Evolutionary conservation across 768 basidiomycete species (phyloP).

Genomic region (Rickenella mellea): DNA sequence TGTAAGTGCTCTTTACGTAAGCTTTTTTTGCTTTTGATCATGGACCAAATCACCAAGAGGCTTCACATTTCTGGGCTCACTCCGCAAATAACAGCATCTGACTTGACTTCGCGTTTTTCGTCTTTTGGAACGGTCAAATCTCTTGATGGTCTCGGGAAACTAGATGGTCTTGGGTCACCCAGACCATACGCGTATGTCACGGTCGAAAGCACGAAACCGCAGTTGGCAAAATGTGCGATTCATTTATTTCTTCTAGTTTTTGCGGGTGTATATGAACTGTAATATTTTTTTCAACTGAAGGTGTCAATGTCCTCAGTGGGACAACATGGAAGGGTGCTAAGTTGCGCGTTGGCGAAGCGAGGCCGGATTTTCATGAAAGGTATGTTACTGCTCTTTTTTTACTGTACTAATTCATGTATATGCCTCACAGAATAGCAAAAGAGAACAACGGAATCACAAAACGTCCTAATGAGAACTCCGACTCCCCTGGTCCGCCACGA

Average conservation of each 20-base stretch:
- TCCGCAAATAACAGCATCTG: constrained; percentile 45
- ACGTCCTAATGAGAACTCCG: constrained; percentile 16
- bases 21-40: too few species aligned
- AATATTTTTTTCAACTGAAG: too few species aligned
- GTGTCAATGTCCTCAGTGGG: constrained; percentile 68
- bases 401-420: not conserved
- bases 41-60: constrained; percentile 48
- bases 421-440: constrained; percentile 19
- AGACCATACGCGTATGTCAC: constrained; percentile 70
- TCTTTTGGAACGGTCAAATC: constrained; percentile 61
- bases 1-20: too few species aligned
- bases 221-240: constrained; percentile 56
- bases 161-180: constrained; percentile 56
- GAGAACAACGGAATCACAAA: constrained; percentile 15
- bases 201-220: constrained; percentile 48
- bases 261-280: not conserved
- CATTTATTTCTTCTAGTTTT: not conserved
- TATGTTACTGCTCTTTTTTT: constrained; percentile 16
- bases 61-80: constrained; percentile 73
- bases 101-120: constrained; percentile 48
- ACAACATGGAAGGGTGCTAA: constrained; percentile 86
- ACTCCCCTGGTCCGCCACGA: not conserved
- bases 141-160: constrained; percentile 58
- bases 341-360: constrained; percentile 76
- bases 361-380: constrained; percentile 62